Conservation (phyloP, 2,329 filamentous ascomycete genomes). For the Colletotrichum melonis region DNA sequence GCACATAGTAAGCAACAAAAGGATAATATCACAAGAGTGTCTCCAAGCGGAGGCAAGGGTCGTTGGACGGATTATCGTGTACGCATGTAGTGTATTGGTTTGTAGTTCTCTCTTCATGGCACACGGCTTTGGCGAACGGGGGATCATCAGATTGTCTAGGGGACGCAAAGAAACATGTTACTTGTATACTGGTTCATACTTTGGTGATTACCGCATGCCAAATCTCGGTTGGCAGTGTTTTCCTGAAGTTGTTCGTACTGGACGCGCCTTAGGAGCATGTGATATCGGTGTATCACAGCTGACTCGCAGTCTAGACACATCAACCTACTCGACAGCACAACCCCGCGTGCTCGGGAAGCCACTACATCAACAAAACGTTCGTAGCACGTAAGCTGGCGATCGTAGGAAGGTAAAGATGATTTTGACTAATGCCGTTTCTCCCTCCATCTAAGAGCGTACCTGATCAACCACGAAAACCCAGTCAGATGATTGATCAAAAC, state of each 20-base stretch:
- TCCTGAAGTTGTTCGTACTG: neutral
- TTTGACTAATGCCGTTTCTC: too few species aligned
- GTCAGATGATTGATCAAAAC: too few species aligned
- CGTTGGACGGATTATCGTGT: constrained; percentile 31
- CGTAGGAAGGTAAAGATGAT: too few species aligned
- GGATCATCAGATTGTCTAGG: constrained; percentile 37
- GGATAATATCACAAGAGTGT: constrained; percentile 20
- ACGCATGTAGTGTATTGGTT: constrained; percentile 36
- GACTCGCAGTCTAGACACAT: neutral
- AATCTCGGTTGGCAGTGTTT: neutral
- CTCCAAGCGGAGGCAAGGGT: constrained; percentile 24
- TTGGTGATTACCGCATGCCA: neutral
- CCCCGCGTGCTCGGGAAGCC: too few species aligned
- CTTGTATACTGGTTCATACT: neutral
- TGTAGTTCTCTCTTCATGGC: constrained; percentile 35
- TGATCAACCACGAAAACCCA: too few species aligned
- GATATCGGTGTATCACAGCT: neutral
- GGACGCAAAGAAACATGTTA: constrained; percentile 19
- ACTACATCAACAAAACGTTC: too few species aligned
- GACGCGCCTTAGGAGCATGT: neutral
- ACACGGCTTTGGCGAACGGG: constrained; percentile 36
- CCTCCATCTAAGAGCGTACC: too few species aligned
- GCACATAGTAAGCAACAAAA: constrained; percentile 33
- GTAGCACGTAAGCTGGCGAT: too few species aligned
- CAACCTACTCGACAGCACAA: too few species aligned